Evolutionary conservation across 2,329 filamentous ascomycete genomes (phyloP), one percentile per base, ranked within the genome.

Genomic region (Aureobasidium lini): DNA sequence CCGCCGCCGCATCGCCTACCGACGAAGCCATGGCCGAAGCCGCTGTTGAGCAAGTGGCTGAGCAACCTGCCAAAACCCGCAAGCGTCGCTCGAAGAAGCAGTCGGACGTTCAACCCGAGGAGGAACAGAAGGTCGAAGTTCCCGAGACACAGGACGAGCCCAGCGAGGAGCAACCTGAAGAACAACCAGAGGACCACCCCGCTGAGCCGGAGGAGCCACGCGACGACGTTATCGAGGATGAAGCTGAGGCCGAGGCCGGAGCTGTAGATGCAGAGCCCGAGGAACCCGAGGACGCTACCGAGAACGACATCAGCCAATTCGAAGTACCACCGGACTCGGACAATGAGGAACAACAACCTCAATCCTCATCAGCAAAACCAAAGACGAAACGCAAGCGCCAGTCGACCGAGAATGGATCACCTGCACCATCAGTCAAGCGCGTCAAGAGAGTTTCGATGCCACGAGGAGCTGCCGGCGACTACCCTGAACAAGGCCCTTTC

Each of bases 351-450:
- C 31, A 23, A 31, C 40, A 56, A 48, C 4, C 32, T 4, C 54
- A 48, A 23, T 6, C 54, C 8, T 49, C 47, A 31, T 18, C 61
- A 11, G 52, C 60, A 42, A 44, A 63, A 40, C 46, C 49, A 1
- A 64, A 60, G 46, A 60, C 54, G 6, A 60, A 59, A 32, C 57
- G 56, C 47, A 60, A 57, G 42, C 46, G 52, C 29, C 50, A 50
- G 32, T n/a, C 59, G 3, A 16, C n/a, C 15, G 52, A 52, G 18
- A 50, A 42, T 6, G 32, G 23, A 4, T 39, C 57, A 8, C 43
- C 59, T 37, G 43, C 59, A 15, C 36, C 40, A 16, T 6, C 44
- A 15, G 39, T 32, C 37, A 59, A 59, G 32, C 53, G 53, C 10
- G 34, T 42, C 18, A 59, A 49, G 48, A 54, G 57, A 42, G 28